A percentile compares a stretch with the other conserved stretches of the same genome.
Conservation (phyloP, 352 stramenopile genomes). For the Phytophthora pisi region DNA sequence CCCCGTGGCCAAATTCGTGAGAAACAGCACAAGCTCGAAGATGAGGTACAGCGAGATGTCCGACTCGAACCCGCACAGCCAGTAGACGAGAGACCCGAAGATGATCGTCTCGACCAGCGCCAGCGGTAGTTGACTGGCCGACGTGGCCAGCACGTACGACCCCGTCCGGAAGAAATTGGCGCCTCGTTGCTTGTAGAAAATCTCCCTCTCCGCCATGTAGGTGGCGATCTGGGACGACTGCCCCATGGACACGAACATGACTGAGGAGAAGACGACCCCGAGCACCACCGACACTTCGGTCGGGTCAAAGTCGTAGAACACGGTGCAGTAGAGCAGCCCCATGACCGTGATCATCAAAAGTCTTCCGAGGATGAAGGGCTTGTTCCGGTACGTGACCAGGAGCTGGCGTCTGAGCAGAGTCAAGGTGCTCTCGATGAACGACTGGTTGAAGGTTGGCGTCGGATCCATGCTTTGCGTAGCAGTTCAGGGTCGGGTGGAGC, state of each 20-base stretch:
- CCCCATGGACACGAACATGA: constrained; percentile 76
- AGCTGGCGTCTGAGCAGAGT: constrained; percentile 46
- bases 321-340: constrained; percentile 27
- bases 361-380: constrained; percentile 22
- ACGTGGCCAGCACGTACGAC: constrained; percentile 60
- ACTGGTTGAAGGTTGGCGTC: constrained; percentile 18
- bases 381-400: constrained; percentile 42
- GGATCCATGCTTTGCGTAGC: constrained; percentile 21
- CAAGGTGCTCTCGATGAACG: constrained; percentile 15
- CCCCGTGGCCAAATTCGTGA: constrained; percentile 38
- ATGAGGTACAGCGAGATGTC: constrained; percentile 36
- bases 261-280: constrained; percentile 72
- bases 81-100: constrained; percentile 80
- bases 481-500: constrained; percentile 2
- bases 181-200: constrained; percentile 84
- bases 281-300: constrained; percentile 41
- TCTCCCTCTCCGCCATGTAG: constrained; percentile 57
- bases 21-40: constrained; percentile 44
- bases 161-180: constrained; percentile 76
- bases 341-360: constrained; percentile 25
- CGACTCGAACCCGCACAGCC: constrained; percentile 56
- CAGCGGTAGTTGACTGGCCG: constrained; percentile 36
- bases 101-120: constrained; percentile 56
- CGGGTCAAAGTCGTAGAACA: constrained; percentile 38
- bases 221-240: constrained; percentile 64